A percentile compares a stretch with the other conserved stretches of the same genome.
phyloP scores from a whole-genome alignment of 305 asterid species.

The Solanum hybrid region DNA sequence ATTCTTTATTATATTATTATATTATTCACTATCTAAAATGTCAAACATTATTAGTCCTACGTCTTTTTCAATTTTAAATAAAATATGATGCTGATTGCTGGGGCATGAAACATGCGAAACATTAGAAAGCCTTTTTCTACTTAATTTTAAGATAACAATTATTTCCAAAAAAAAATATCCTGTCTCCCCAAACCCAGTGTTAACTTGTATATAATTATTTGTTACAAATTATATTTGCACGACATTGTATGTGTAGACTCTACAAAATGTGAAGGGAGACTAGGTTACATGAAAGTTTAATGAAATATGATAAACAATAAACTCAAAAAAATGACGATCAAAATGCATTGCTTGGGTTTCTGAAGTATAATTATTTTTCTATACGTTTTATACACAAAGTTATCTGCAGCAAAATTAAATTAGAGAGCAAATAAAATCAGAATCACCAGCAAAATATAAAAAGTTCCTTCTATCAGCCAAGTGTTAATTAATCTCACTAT shows the following conservation, averaged over 20 bases:
- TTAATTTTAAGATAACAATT: neutral
- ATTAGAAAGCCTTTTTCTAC: neutral
- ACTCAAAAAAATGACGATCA: neutral
- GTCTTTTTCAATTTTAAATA: neutral
- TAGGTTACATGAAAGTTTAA: neutral
- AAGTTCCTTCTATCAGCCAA: neutral
- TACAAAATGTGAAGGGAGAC: neutral
- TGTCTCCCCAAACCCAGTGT: neutral
- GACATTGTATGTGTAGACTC: neutral
- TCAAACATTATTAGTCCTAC: neutral
- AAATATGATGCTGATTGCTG: neutral
- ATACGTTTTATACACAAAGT: neutral
- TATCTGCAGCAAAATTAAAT: neutral
- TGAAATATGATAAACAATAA: neutral
- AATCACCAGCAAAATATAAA: neutral
- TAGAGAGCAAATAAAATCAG: neutral
- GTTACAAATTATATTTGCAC: neutral
- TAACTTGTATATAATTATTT: neutral
- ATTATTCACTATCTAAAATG: neutral
- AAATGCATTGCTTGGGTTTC: neutral
- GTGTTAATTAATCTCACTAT: neutral
- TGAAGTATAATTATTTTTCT: neutral
- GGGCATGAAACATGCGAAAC: neutral
- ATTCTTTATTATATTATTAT: no score
- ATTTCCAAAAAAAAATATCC: neutral